Conservation (phyloP, 192 early-diverging fungal species). For the Backusella westeae region DNA sequence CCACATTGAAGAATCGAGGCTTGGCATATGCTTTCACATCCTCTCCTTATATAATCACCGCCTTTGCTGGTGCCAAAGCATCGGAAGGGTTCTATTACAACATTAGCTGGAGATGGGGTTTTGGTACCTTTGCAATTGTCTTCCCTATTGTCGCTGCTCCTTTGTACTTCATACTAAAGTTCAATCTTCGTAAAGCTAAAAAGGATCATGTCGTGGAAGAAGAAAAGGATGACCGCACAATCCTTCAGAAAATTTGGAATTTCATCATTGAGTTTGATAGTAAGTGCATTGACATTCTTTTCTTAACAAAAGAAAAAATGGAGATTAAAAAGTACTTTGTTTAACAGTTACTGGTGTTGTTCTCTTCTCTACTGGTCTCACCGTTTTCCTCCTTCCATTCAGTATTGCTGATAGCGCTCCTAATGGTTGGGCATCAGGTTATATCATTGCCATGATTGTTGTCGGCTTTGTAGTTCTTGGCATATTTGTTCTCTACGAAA, state of each 20-base stretch:
- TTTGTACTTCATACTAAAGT: not conserved
- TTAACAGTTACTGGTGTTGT: not conserved
- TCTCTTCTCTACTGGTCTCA: slow-evolving; percentile 1
- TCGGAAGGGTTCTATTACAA: not conserved
- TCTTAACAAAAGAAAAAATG: not conserved
- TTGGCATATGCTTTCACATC: not conserved
- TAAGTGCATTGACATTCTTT: not conserved
- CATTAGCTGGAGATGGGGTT: not conserved
- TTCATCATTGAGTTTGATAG: not conserved
- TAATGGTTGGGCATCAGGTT: not conserved
- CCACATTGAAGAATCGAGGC: not conserved
- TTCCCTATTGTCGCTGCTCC: slow-evolving; percentile 2
- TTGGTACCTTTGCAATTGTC: slow-evolving; percentile 1
- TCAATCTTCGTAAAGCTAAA: not conserved
- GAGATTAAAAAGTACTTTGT: not conserved
- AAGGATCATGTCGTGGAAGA: not conserved
- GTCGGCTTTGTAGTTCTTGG: not conserved
- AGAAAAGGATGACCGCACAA: not conserved
- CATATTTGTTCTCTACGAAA: not conserved
- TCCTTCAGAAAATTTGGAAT: not conserved
- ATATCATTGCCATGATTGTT: slow-evolving; percentile 2
- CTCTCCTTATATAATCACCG: not conserved
- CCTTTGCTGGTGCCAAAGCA: not conserved
- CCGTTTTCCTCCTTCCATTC: not conserved
- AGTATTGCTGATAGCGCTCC: not conserved